Percentiles rank a stretch among this genome's conserved stretches.
Conservation (phyloP, 495 filamentous ascomycete genomes). For the Aspergillus avenaceus region DNA sequence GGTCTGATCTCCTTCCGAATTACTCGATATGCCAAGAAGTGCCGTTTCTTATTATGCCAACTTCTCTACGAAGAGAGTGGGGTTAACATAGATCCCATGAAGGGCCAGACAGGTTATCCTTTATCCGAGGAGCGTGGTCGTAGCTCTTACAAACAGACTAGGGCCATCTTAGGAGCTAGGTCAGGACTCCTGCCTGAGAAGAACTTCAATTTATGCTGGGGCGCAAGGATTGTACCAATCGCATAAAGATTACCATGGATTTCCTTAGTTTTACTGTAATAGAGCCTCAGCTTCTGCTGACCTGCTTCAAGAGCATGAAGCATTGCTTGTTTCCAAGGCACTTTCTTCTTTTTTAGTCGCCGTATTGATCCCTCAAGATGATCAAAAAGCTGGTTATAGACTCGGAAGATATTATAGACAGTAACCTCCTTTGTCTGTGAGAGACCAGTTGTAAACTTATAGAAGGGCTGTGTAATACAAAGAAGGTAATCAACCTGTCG, state of each 20-base stretch:
- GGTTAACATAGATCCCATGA: too few species aligned
- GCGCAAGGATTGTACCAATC: conserved; percentile 12
- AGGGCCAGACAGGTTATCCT: too few species aligned
- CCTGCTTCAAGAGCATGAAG: conserved; percentile 5
- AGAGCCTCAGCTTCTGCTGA: conserved; percentile 9
- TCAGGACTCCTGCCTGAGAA: too few species aligned
- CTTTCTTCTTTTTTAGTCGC: conserved; percentile 8
- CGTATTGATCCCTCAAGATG: conserved; percentile 3
- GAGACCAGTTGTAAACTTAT: background rate
- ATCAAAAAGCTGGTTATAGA: too few species aligned
- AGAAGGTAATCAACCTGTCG: background rate
- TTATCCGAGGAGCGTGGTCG: too few species aligned
- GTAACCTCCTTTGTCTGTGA: background rate
- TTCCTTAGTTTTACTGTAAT: conserved; percentile 10
- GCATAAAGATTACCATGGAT: conserved; percentile 11
- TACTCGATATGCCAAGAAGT: too few species aligned
- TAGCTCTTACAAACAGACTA: too few species aligned
- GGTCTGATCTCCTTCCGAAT: too few species aligned
- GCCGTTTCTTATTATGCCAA: too few species aligned
- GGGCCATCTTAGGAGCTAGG: too few species aligned
- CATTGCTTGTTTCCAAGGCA: conserved; percentile 10
- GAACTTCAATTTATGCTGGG: conserved; percentile 14
- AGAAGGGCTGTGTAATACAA: background rate
- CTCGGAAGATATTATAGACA: too few species aligned
- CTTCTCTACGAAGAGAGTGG: too few species aligned